Evolutionary conservation across 176 grass and related monocot species (phyloP).

Genomic region (Urochloa ruziziensis): DNA sequence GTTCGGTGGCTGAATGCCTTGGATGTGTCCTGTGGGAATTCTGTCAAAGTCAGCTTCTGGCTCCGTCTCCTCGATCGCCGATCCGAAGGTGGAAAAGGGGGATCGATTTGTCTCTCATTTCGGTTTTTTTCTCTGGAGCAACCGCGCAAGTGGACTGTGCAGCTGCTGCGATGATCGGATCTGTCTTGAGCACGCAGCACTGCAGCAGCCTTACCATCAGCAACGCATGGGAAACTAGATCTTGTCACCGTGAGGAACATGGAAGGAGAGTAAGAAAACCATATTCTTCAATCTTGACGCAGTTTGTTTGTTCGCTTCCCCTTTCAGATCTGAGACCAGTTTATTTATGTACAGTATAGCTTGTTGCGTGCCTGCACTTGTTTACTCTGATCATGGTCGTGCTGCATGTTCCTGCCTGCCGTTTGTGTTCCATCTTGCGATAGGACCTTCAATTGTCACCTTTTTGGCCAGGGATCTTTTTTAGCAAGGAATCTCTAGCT

Average conservation of each 20-base stretch:
- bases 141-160: neutral
- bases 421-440: neutral
- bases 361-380: neutral
- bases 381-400: neutral
- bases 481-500: neutral
- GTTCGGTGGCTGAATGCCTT: neutral
- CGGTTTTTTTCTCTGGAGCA: neutral
- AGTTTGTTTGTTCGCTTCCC: neutral
- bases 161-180: conserved; percentile 14
- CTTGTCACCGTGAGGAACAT: neutral
- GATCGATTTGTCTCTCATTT: neutral
- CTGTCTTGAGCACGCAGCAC: neutral
- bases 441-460: neutral
- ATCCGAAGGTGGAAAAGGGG: neutral
- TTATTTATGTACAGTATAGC: neutral
- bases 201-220: neutral
- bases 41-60: neutral
- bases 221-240: neutral
- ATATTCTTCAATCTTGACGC: neutral
- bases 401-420: neutral
- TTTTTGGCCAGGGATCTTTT: neutral
- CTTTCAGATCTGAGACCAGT: neutral
- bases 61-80: neutral
- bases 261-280: neutral
- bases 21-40: neutral